A percentile compares a stretch with the other conserved stretches of the same genome.
These are phyloP conservation scores for Ceriops zippeliana DNA, from an alignment of 345 rosid genomes.

Conservation along the genomic window DNA sequence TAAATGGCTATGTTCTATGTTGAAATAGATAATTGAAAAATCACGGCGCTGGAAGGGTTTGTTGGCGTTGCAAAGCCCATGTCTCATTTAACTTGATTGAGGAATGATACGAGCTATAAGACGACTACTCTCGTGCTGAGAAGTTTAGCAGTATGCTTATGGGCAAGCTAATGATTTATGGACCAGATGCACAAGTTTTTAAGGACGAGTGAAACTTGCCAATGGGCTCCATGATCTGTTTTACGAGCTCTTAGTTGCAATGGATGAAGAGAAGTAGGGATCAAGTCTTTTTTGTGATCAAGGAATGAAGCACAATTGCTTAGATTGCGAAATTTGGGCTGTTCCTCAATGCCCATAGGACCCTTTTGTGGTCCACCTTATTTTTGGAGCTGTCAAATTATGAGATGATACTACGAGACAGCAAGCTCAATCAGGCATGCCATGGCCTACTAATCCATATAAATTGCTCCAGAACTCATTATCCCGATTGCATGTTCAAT, in stretches of 20 bases:
- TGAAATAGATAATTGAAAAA: too few species aligned
- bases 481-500: slow-evolving; percentile 21
- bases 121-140: too few species aligned
- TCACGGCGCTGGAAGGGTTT: too few species aligned
- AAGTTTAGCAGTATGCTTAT: too few species aligned
- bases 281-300: slow-evolving; percentile 7
- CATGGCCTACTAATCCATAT: slow-evolving; percentile 14
- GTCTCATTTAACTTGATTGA: too few species aligned
- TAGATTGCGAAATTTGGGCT: slow-evolving; percentile 25
- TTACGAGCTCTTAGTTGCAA: neutral
- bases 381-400: slow-evolving; percentile 14
- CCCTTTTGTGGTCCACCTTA: neutral
- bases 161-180: too few species aligned
- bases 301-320: slow-evolving; percentile 5
- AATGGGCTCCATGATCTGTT: neutral
- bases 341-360: slow-evolving; percentile 6
- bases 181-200: too few species aligned
- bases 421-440: slow-evolving; percentile 18
- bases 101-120: too few species aligned
- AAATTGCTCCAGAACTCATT: slow-evolving; percentile 19
- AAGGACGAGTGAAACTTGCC: too few species aligned
- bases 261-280: neutral
- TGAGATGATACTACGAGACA: slow-evolving; percentile 3
- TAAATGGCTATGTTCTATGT: too few species aligned
- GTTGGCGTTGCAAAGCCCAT: too few species aligned